A percentile compares a stretch with the other conserved stretches of the same genome.
Conservation (phyloP, 805 yeast species). For the Candida maltosa region DNA sequence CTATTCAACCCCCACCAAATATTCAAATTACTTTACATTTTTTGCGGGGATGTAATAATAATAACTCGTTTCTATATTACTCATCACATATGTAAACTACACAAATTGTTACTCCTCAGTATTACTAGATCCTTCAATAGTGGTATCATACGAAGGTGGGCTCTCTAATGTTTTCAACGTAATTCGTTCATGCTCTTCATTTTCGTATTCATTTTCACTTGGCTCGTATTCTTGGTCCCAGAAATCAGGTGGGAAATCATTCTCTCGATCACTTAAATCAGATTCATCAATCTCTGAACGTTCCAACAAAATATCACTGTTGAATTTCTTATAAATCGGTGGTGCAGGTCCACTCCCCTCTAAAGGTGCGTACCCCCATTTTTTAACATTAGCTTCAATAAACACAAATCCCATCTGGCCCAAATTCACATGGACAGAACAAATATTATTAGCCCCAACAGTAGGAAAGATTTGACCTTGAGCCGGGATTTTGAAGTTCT, state of each 20-base stretch:
- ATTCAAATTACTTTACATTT: no score
- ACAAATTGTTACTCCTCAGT: no score
- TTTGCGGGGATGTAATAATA: no score
- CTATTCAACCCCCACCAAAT: no score
- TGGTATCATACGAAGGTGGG: no score
- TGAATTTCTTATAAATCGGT: constrained; percentile 83
- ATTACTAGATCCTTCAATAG: no score
- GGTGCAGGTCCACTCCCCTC: constrained; percentile 90
- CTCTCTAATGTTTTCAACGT: no score
- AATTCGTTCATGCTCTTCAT: constrained; percentile 9
- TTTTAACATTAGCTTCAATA: constrained; percentile 89
- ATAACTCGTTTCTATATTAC: no score
- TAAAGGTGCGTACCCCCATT: constrained; percentile 93
- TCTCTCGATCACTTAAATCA: constrained; percentile 41
- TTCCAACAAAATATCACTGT: constrained; percentile 74
- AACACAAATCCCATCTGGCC: constrained; percentile 89
- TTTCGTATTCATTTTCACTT: constrained; percentile 15
- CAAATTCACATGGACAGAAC: constrained; percentile 81
- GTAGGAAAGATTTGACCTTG: constrained; percentile 76
- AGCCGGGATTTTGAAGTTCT: constrained; percentile 57
- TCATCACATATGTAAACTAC: no score
- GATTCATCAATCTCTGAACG: constrained; percentile 51
- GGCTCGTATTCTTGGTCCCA: no score
- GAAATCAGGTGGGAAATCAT: constrained; percentile 57
- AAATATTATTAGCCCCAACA: constrained; percentile 78